Evolutionary conservation across 805 yeast genomes (phyloP).

Genomic region (Hanseniaspora lindneri): DNA sequence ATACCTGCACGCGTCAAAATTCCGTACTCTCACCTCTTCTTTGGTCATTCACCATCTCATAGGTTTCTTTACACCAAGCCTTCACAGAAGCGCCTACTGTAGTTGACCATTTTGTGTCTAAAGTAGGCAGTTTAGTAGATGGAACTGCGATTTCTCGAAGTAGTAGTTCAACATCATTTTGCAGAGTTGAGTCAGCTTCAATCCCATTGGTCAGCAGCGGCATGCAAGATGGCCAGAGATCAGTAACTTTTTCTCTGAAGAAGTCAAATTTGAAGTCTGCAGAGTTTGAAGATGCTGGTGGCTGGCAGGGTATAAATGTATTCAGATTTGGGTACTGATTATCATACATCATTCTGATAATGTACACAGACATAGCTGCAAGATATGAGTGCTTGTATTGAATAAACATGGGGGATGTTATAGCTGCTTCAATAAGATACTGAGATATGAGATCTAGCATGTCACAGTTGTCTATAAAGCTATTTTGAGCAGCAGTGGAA

Average conservation of each 20-base stretch:
- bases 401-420: constrained; percentile 64
- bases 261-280: no score
- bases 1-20: no score
- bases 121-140: constrained; percentile 24
- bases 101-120: constrained; percentile 22
- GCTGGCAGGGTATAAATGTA: no score
- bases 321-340: neutral
- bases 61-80: constrained; percentile 7
- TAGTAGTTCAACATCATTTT: constrained; percentile 22
- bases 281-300: no score
- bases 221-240: neutral
- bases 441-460: constrained; percentile 39
- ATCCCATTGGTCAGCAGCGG: constrained; percentile 20
- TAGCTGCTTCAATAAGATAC: constrained; percentile 64
- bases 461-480: neutral
- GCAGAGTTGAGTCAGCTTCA: constrained; percentile 21
- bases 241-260: neutral
- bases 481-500: neutral
- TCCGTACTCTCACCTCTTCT: no score
- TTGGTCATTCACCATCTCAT: neutral
- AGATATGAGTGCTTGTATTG: constrained; percentile 63
- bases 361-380: constrained; percentile 80
- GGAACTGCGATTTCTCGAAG: constrained; percentile 25
- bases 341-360: constrained; percentile 56
- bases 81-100: neutral